A percentile compares a stretch with the other conserved stretches of the same genome.
These are phyloP conservation scores for Arctium minus DNA, from an alignment of 129 eudicot genomes.

Conservation along the genomic window DNA sequence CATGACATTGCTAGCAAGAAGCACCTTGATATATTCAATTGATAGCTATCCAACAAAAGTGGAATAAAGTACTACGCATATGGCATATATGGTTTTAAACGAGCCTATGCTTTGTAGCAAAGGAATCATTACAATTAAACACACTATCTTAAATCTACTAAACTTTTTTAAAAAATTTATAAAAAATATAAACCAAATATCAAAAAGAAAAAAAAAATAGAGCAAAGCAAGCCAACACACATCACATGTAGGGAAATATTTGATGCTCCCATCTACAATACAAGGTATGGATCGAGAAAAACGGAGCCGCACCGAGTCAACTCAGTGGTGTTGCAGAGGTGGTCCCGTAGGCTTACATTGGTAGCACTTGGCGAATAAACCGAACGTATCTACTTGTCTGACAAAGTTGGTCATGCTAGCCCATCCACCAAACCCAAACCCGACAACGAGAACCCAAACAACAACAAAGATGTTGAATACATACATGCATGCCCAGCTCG, in stretches of 20 bases:
- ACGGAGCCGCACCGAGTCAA: slow-evolving; percentile 1
- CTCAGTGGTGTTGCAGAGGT: slow-evolving; percentile 24
- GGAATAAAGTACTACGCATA: slow-evolving; percentile 18
- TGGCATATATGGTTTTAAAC: slow-evolving; percentile 19
- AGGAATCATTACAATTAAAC: slow-evolving; percentile 33
- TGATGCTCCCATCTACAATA: slow-evolving; percentile 27
- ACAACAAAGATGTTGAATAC: slow-evolving; percentile 59
- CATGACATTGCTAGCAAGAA: slow-evolving; percentile 20
- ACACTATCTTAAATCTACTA: slow-evolving; percentile 26
- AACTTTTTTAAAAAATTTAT: neutral
- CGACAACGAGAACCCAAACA: slow-evolving; percentile 68
- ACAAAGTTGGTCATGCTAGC: slow-evolving; percentile 75
- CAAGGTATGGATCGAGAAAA: neutral
- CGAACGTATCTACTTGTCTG: slow-evolving; percentile 67
- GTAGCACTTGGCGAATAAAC: slow-evolving; percentile 75
- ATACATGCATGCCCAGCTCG: slow-evolving; percentile 69
- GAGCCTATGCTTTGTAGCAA: slow-evolving; percentile 26
- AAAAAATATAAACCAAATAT: neutral
- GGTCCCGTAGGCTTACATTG: slow-evolving; percentile 51
- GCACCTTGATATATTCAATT: slow-evolving; percentile 26
- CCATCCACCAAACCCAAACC: slow-evolving; percentile 90
- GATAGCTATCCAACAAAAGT: slow-evolving; percentile 24
- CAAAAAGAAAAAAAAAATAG: neutral
- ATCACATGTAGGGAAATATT: slow-evolving; percentile 25
- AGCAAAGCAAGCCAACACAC: slow-evolving; percentile 29